Base-by-base conservation (phyloP, 2,329 filamentous ascomycete species). In the Trichocomaceae sp. region DNA sequence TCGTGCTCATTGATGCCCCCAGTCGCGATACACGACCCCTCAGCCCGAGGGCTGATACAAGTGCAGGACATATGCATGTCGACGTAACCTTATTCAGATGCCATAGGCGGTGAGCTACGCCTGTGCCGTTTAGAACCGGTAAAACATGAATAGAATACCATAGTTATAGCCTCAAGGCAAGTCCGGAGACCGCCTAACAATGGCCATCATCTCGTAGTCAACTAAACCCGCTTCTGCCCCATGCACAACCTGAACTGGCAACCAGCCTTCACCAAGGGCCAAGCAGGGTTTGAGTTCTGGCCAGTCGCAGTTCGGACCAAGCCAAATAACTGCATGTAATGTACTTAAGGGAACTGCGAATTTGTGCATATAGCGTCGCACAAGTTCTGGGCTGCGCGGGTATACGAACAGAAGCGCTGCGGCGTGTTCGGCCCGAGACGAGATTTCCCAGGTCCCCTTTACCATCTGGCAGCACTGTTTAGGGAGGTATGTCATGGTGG, bases 251-350 rank as follows among this genome's bases (percentile, higher is more conserved):
- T 10, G 26, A 6, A 45, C 26, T 19, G 39, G 35, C 0, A 57
- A 12, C 23, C 62, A 56, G 1, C 56, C 56, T 10, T 63, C 52
- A 5, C 33, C 39, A 2, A 61, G 46, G 3, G 61, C 57, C 20
- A 63, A 50, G 23, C 62, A 61, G 22, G 46, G 47, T n/a, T 61
- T 55, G 1, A 62, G 50, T 47, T 63, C 60, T 0, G 59, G 54
- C 8, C 61, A 58, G 20, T 59, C 54, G 23, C 49, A 48, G 47
- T 61, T 62, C 2, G 51, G 23, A 12, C 61, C 61, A 10, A 47
- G 50, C 46, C 29, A 55, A 51, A 51, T 29, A 15, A 42, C 15
- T 15, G 42, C 8, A 23, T 26, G 39, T 39, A 51, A 33, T 17
- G 17, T 31, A 9, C 26, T 7, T 1, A 39, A 35, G 5, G n/a